Evolutionary conservation across 352 stramenopile genomes (phyloP), one percentile per base, ranked within the genome.

Genomic region (Phytopythium kandeliae): DNA sequence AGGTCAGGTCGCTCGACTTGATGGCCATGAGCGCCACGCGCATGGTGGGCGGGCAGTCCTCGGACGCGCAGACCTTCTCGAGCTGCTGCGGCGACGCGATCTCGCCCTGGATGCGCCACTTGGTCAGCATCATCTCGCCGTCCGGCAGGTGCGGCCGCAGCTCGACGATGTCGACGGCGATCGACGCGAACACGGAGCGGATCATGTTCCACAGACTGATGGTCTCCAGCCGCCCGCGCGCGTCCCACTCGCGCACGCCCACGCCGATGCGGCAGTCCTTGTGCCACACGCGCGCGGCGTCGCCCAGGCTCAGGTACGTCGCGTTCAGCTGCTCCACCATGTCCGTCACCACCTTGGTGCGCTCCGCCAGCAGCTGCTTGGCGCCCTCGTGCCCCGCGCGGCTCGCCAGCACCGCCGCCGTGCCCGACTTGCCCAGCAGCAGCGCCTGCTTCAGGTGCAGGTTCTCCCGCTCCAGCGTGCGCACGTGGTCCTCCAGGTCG

Each of bases 161-260:
- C 65, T 91, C 79, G 22, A 91, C 76, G 57, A 89, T 86, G 57
- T 91, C 79, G 26, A 91, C 76, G 7, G 76, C 71, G 52, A 91
- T 82, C 47, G 62, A 87, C 22, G 74, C 72, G 54, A 91, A 89
- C 34, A 91, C 70, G 1, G 72, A 91, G 57, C 79, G 79, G 55
- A 90, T 88, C 67, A 90, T 76, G 48, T 83, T 86, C 79, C 79
- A 91, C 16, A 91, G 66, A 58, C 69, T 84, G 60, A 91, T 91
- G 12, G 75, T 83, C 67, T 89, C 49, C 8, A 87, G 51, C 13
- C 67, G 74, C 9, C 79, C 79, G 45, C 82, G 78, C 19, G 79
- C 76, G 55, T 90, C 78, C 79, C 79, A 90, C 57, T 90, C 79
- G n/a, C 77, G 77, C 41, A 91, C 78, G 16, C 79, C 79, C 1